A percentile compares a stretch with the other conserved stretches of the same genome.
These are phyloP conservation scores for Candida freyschussii DNA, from an alignment of 1,139 yeast species.

Conservation along the genomic window DNA sequence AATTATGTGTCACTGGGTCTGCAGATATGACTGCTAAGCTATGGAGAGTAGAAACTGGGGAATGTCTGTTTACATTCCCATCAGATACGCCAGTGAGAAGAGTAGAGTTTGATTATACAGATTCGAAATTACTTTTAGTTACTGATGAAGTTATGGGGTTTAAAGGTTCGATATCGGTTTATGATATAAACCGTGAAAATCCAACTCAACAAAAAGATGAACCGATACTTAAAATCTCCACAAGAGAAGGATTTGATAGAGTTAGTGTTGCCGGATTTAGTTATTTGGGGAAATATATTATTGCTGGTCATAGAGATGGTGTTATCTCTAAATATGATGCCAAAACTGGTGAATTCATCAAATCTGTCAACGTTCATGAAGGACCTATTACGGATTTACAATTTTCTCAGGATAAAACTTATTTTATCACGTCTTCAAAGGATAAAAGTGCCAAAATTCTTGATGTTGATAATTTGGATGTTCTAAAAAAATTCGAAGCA, in stretches of 20 bases:
- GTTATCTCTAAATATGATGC: conserved; percentile 76
- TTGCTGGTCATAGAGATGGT: conserved; percentile 90
- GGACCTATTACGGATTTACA: conserved; percentile 83
- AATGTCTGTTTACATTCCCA: conserved; percentile 68
- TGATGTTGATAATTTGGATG: conserved; percentile 70
- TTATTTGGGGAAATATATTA: conserved; percentile 63
- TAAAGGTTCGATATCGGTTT: conserved; percentile 71
- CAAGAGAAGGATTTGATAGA: conserved; percentile 53
- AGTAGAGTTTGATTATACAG: conserved; percentile 80
- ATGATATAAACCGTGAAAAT: conserved; percentile 48
- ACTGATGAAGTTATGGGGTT: conserved; percentile 94
- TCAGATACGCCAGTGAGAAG: conserved; percentile 84
- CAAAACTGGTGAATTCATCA: conserved; percentile 63
- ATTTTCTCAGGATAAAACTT: conserved; percentile 80
- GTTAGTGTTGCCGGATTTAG: conserved; percentile 90
- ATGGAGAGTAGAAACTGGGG: conserved; percentile 82
- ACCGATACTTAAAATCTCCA: conserved; percentile 62
- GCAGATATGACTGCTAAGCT: conserved; percentile 84
- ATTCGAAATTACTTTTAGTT: conserved; percentile 64
- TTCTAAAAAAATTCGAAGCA: conserved; percentile 72
- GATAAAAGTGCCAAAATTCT: conserved; percentile 83
- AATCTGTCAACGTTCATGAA: conserved; percentile 64
- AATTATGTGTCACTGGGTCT: conserved; percentile 78
- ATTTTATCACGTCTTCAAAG: conserved; percentile 88
- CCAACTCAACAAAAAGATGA: conserved; percentile 36